Conservation (phyloP, 768 basidiomycete genomes). For the Coprinopsis cinerea region DNA sequence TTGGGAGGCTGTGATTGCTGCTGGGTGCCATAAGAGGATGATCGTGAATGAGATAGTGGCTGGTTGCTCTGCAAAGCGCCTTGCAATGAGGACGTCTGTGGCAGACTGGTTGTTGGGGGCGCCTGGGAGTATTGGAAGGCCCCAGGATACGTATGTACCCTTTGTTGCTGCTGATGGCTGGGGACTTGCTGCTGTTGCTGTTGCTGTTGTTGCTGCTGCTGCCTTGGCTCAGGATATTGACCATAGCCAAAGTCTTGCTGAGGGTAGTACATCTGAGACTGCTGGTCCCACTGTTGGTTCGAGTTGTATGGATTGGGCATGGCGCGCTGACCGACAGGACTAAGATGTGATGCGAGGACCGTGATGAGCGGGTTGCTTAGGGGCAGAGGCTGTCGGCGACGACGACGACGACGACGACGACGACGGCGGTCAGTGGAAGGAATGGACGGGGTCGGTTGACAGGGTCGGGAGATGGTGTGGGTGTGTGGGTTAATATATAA, state of each 20-base stretch:
- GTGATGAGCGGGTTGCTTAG: too few species aligned
- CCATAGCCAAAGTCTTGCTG: slow-evolving; percentile 25
- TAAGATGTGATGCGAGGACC: not conserved
- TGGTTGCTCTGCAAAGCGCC: slow-evolving; percentile 17
- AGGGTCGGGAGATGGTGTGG: not conserved
- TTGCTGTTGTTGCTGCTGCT: slow-evolving; percentile 18
- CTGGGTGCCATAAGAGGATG: slow-evolving; percentile 16
- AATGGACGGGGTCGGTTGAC: not conserved
- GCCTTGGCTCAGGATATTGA: slow-evolving; percentile 1
- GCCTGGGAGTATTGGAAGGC: slow-evolving; percentile 11
- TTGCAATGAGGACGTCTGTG: slow-evolving; percentile 18
- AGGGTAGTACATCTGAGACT: slow-evolving; percentile 19
- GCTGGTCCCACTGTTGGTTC: slow-evolving; percentile 22
- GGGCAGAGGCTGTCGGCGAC: not conserved
- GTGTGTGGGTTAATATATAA: not conserved
- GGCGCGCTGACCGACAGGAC: too few species aligned
- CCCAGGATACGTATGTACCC: slow-evolving; percentile 14
- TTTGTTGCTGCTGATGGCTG: slow-evolving; percentile 1
- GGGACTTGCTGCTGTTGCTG: slow-evolving; percentile 15
- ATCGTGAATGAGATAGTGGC: slow-evolving; percentile 4
- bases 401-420: not conserved
- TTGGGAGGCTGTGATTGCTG: slow-evolving; percentile 8
- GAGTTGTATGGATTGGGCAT: slow-evolving; percentile 22
- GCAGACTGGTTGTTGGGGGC: not conserved
- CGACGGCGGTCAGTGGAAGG: not conserved